phyloP scores from a whole-genome alignment of 495 filamentous ascomycete genomes.

The Elaphomyces granulatus region DNA sequence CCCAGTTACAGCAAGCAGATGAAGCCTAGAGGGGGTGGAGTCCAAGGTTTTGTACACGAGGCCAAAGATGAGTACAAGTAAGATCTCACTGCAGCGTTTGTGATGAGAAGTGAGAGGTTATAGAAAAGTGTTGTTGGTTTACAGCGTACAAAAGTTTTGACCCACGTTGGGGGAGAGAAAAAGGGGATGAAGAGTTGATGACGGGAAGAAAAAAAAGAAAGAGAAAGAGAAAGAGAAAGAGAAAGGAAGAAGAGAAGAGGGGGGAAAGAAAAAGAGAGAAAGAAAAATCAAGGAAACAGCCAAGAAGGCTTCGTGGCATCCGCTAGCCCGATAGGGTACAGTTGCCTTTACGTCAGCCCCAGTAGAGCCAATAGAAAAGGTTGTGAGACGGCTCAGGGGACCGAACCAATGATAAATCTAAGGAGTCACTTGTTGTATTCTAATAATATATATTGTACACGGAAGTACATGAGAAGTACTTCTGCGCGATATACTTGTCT shows the following conservation, averaged over 20 bases:
- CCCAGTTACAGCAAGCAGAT: constrained; percentile 1
- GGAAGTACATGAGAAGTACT: too few species aligned
- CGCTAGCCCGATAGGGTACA: constrained; percentile 7
- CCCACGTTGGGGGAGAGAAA: constrained; percentile 7
- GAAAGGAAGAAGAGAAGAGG: constrained; percentile 5
- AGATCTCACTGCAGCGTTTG: not conserved
- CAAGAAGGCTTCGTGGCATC: constrained; percentile 9
- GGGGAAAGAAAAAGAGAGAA: constrained; percentile 10
- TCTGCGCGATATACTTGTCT: too few species aligned
- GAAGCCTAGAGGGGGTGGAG: not conserved
- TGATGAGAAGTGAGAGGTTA: constrained; percentile 5
- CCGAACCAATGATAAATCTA: too few species aligned
- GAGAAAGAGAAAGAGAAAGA: constrained; percentile 4
- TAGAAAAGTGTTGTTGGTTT: constrained; percentile 15
- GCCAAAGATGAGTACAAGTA: not conserved
- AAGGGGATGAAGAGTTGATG: constrained; percentile 8
- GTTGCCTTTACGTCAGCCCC: too few species aligned
- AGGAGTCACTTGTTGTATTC: too few species aligned
- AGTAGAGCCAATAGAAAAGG: too few species aligned
- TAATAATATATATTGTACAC: too few species aligned
- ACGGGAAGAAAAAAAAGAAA: constrained; percentile 7
- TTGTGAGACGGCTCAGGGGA: too few species aligned
- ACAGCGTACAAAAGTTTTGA: constrained; percentile 12
- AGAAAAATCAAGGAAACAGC: constrained; percentile 11
- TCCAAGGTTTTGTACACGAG: constrained; percentile 3